Base-by-base conservation (phyloP, 1,284 basidiomycete genomes). In the Entoloma clypeatum region DNA sequence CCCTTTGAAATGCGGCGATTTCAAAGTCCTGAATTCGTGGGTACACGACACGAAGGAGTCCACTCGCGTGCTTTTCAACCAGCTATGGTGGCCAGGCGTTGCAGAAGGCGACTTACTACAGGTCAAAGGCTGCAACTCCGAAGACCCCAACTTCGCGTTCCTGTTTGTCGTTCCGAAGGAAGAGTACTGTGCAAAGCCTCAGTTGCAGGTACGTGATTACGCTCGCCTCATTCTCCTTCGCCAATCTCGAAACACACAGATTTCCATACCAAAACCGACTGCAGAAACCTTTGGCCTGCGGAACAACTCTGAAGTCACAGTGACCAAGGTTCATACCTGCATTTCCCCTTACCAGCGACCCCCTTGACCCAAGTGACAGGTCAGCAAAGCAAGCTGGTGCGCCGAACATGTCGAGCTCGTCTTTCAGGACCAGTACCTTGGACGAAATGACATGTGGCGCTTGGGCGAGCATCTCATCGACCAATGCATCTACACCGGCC, bases 381-480 rank as follows among this genome's bases (percentile, higher is more conserved):
- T 91, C 19, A 76, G 87, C 49, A 78, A 75, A 47, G 64, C 71
- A 4, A 65, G 69, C 25, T 79, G 78, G 50, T 74, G 72, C 27
- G 88, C 88, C 2, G 86, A 92, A 49, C 88, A 86, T 57, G 74
- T 95, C 38, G 93, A 96, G 56, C 75, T 96, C 40, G 80, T 81
- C 34, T 96, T 96, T 59, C 85, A 88, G 52, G 92, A 95, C 56
- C 91, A 93, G 58, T 94, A 94, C 56, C 72, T 95, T 7, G 92
- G 91, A 17, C 79, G 93, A 39, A 90, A 89, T 41, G 92, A 95
- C 53, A 93, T 94, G 90, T 95, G 92, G 86, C 74, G 88, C 30
- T 71, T 94, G 9, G 79, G 80, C 19, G 81, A 86, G 59, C 74
- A 81, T 38, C 71, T 95, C 26, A 79, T 83, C 2, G 81, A 83